Percentiles rank a stretch among this genome's conserved stretches.
These are phyloP conservation scores for Biscogniauxia sp. DNA, from an alignment of 2,329 filamentous ascomycete species.

Conservation along the genomic window DNA sequence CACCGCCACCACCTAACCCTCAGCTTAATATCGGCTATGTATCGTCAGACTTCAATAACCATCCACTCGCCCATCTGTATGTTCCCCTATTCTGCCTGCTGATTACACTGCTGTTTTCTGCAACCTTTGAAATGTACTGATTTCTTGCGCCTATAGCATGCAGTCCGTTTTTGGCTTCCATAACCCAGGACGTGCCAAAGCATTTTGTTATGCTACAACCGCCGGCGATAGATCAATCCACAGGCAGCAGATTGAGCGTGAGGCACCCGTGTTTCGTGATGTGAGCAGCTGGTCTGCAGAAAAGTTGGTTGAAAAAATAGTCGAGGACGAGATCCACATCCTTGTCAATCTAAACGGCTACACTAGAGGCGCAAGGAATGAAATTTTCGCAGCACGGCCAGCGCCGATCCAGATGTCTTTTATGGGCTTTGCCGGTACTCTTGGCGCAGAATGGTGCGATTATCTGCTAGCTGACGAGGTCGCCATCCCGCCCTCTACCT, in stretches of 20 bases:
- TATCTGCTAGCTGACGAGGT: constrained; percentile 90
- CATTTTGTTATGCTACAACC: constrained; percentile 95
- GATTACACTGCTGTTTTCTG: background rate
- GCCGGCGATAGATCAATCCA: constrained; percentile 85
- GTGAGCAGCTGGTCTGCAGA: constrained; percentile 85
- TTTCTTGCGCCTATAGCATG: constrained; percentile 56
- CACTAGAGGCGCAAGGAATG: constrained; percentile 92
- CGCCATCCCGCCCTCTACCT: constrained; percentile 76
- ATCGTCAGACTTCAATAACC: constrained; percentile 98
- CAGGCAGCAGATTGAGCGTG: constrained; percentile 86
- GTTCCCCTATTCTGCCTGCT: constrained; percentile 34
- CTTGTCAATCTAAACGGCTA: constrained; percentile 98
- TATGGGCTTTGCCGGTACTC: constrained; percentile 95
- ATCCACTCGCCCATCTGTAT: constrained; percentile 86
- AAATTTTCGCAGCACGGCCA: constrained; percentile 91
- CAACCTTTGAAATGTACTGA: background rate
- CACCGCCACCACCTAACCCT: constrained; percentile 77
- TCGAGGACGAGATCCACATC: constrained; percentile 86
- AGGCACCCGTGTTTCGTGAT: constrained; percentile 88
- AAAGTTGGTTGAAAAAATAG: constrained; percentile 79
- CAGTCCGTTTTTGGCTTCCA: constrained; percentile 97
- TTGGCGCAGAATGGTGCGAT: constrained; percentile 98
- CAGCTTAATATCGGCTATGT: constrained; percentile 92
- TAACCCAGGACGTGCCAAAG: constrained; percentile 68
- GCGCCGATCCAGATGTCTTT: constrained; percentile 99